Evolutionary conservation across 2,329 filamentous ascomycete species (phyloP).

Genomic region (Xylaria sp.): DNA sequence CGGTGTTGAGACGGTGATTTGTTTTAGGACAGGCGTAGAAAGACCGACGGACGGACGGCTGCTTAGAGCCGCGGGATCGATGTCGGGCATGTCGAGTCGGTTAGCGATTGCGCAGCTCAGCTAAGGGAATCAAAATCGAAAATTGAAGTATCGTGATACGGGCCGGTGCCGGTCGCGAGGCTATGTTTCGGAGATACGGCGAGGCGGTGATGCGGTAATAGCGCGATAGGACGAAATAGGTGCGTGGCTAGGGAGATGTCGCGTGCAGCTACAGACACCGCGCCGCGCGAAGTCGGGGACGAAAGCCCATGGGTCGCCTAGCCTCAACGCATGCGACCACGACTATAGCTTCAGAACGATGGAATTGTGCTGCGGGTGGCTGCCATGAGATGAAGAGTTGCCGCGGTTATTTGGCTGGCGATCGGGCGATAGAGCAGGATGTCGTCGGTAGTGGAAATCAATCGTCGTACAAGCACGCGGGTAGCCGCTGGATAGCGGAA

Average conservation of each 20-base stretch:
- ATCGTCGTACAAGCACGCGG: conserved; percentile 23
- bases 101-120: conserved; percentile 38
- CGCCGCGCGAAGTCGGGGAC: conserved; percentile 45
- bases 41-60: conserved; percentile 67
- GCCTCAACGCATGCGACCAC: conserved; percentile 43
- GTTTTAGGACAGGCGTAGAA: conserved; percentile 69
- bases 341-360: conserved; percentile 36
- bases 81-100: conserved; percentile 68
- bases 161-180: conserved; percentile 33
- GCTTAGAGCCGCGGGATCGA: conserved; percentile 73
- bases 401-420: conserved; percentile 30
- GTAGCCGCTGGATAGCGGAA: conserved; percentile 20
- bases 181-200: conserved; percentile 23
- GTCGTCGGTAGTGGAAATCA: conserved; percentile 33
- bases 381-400: conserved; percentile 42
- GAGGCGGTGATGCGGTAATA: neutral
- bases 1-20: conserved; percentile 64
- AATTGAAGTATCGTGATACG: conserved; percentile 37
- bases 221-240: neutral
- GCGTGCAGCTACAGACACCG: conserved; percentile 43
- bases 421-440: conserved; percentile 33
- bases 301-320: conserved; percentile 45
- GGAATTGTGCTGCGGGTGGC: conserved; percentile 33
- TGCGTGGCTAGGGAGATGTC: conserved; percentile 37
- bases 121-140: conserved; percentile 39